These are phyloP conservation scores for Yarrowia keelungensis DNA, from an alignment of 805 yeast genomes.

Conservation along the genomic window DNA sequence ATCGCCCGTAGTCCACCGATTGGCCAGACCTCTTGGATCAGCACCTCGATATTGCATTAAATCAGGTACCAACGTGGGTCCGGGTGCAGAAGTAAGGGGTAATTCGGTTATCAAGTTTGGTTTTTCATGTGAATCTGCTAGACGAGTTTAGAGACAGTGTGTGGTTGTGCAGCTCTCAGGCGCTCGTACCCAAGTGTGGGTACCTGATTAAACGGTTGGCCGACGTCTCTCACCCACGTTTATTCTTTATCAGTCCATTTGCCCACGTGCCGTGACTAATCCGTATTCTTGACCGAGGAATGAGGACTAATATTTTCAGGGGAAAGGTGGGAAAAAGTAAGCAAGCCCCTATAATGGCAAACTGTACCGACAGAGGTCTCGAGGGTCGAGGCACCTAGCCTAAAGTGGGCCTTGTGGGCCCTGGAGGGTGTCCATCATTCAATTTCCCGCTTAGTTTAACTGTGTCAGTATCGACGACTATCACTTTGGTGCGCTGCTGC, in stretches of 20 bases:
- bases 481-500: neutral
- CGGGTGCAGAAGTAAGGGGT: conserved; percentile 16
- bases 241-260: neutral
- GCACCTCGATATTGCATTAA: conserved; percentile 27
- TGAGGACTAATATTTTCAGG: conserved; percentile 18
- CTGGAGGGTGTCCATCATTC: conserved; percentile 3
- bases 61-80: conserved; percentile 32
- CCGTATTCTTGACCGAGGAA: conserved; percentile 12
- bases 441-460: conserved; percentile 8
- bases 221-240: neutral
- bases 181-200: neutral
- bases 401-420: conserved; percentile 12
- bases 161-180: neutral
- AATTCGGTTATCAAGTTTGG: conserved; percentile 14
- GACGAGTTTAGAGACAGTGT: neutral
- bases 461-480: neutral
- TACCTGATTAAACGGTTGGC: conserved; percentile 8
- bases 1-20: conserved; percentile 32
- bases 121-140: conserved; percentile 11
- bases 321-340: conserved; percentile 1
- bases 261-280: conserved; percentile 16
- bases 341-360: neutral
- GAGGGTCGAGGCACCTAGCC: neutral
- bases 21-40: conserved; percentile 2
- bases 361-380: neutral